A percentile compares a stretch with the other conserved stretches of the same genome.
Evolutionary conservation across 2,329 filamentous ascomycete genomes (phyloP).

Genomic region (Periconia sp.): DNA sequence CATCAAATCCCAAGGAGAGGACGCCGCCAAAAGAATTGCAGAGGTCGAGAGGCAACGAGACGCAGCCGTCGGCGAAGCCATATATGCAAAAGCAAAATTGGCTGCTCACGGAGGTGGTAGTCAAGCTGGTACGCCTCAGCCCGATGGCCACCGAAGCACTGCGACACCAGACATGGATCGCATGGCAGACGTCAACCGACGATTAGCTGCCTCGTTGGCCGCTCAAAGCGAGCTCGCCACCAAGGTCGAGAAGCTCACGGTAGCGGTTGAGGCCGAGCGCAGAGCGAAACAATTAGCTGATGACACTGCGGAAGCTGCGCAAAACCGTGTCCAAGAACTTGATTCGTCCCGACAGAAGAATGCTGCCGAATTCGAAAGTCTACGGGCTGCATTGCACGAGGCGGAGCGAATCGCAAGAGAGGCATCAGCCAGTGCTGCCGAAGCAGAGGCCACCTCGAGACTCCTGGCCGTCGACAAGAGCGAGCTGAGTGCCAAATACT

Average conservation of each 20-base stretch:
- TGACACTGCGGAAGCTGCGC: conserved; percentile 81
- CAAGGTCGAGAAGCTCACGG: conserved; percentile 71
- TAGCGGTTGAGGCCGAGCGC: conserved; percentile 81
- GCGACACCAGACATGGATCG: conserved; percentile 70
- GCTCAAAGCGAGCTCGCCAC: conserved; percentile 80
- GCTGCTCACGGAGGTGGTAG: conserved; percentile 78
- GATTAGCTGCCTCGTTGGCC: conserved; percentile 81
- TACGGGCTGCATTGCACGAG: conserved; percentile 85
- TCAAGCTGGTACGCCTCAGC: conserved; percentile 62
- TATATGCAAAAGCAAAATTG: conserved; percentile 91
- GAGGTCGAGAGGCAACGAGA: conserved; percentile 95
- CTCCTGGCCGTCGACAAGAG: conserved; percentile 86
- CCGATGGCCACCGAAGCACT: conserved; percentile 62
- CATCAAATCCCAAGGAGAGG: conserved; percentile 84
- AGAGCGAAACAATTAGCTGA: conserved; percentile 84
- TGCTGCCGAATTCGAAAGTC: conserved; percentile 80
- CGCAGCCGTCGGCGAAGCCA: conserved; percentile 90
- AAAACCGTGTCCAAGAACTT: conserved; percentile 82
- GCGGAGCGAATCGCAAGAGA: conserved; percentile 80
- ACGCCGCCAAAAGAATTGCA: conserved; percentile 87
- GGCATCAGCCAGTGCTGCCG: conserved; percentile 76
- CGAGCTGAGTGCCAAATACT: conserved; percentile 72
- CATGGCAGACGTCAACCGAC: conserved; percentile 76
- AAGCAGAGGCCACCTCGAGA: conserved; percentile 76
- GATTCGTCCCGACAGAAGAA: conserved; percentile 84